These are phyloP conservation scores for Senecio squalidus DNA, from an alignment of 140 eudicot species.

Conservation along the genomic window DNA sequence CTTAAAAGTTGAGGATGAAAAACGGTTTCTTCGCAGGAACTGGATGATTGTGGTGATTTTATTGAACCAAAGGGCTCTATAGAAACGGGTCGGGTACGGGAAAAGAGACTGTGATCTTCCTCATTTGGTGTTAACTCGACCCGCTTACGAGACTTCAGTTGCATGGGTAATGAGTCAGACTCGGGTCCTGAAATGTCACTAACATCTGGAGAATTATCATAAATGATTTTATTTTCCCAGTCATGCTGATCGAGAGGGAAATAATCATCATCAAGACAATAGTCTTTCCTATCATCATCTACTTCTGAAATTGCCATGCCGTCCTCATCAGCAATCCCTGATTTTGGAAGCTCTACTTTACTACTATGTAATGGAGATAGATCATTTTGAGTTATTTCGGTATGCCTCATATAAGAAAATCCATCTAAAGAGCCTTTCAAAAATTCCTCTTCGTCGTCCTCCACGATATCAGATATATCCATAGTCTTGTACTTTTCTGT, in stretches of 20 bases:
- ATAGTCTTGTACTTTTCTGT: conserved; percentile 60
- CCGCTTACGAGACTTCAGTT: conserved; percentile 11
- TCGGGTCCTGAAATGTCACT: conserved; percentile 78
- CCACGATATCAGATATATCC: conserved; percentile 53
- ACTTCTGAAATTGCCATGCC: conserved; percentile 18
- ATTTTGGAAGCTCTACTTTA: conserved; percentile 32
- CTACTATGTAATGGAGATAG: conserved; percentile 16
- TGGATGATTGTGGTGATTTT: conserved; percentile 24
- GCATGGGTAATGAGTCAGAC: conserved; percentile 22
- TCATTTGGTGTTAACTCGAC: conserved; percentile 28
- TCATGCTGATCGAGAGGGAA: conserved; percentile 86
- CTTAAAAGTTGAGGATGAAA: conserved; percentile 84
- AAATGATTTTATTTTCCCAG: conserved; percentile 88
- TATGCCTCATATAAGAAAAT: conserved; percentile 32
- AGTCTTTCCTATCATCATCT: conserved; percentile 39
- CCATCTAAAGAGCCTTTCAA: conserved; percentile 53
- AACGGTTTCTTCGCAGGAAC: conserved; percentile 33
- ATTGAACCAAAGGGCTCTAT: conserved; percentile 68
- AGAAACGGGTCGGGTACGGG: conserved; percentile 26
- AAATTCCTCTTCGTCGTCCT: conserved; percentile 79
- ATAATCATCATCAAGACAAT: conserved; percentile 31
- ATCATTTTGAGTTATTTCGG: conserved; percentile 37
- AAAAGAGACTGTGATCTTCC: conserved; percentile 33
- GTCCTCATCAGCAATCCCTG: conserved; percentile 26
- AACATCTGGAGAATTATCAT: conserved; percentile 60